Evolutionary conservation across 2,329 filamentous ascomycete species (phyloP).

Genomic region (Westerdykella sp.): DNA sequence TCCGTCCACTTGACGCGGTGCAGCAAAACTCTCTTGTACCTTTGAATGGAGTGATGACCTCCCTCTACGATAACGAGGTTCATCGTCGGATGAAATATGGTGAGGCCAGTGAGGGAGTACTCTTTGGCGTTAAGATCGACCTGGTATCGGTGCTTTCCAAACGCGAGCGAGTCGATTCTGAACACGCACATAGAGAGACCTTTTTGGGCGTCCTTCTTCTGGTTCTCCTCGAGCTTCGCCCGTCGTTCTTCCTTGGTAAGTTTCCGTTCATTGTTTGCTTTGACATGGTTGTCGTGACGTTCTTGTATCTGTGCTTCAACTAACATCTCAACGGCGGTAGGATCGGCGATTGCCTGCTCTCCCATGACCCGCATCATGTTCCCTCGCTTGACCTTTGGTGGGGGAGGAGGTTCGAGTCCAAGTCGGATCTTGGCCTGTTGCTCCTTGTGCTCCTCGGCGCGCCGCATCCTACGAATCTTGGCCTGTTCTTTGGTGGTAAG

Average conservation of each 20-base stretch:
- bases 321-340: slow-evolving; percentile 89
- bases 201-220: slow-evolving; percentile 80
- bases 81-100: slow-evolving; percentile 82
- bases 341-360: slow-evolving; percentile 88
- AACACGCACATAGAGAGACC: slow-evolving; percentile 84
- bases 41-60: slow-evolving; percentile 71
- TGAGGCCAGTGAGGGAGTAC: slow-evolving; percentile 77
- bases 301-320: slow-evolving; percentile 91
- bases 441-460: slow-evolving; percentile 91
- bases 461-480: slow-evolving; percentile 80
- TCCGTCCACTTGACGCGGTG: slow-evolving; percentile 94
- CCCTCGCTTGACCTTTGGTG: slow-evolving; percentile 93
- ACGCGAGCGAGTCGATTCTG: slow-evolving; percentile 81
- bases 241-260: slow-evolving; percentile 80
- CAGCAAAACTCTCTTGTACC: slow-evolving; percentile 89
- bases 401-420: slow-evolving; percentile 80
- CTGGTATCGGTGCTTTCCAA: slow-evolving; percentile 90
- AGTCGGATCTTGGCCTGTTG: slow-evolving; percentile 92
- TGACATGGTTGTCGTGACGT: slow-evolving; percentile 70
- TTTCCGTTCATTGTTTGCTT: slow-evolving; percentile 75
- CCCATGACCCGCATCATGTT: slow-evolving; percentile 97
- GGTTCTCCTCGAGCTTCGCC: slow-evolving; percentile 75
- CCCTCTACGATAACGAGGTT: slow-evolving; percentile 90
- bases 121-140: slow-evolving; percentile 90
- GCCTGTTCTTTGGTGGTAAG: slow-evolving; percentile 86